Percentiles rank a stretch among this genome's conserved stretches.
Conservation (phyloP, 129 eudicot species). For the carrot (Daucus carota) region DNA sequence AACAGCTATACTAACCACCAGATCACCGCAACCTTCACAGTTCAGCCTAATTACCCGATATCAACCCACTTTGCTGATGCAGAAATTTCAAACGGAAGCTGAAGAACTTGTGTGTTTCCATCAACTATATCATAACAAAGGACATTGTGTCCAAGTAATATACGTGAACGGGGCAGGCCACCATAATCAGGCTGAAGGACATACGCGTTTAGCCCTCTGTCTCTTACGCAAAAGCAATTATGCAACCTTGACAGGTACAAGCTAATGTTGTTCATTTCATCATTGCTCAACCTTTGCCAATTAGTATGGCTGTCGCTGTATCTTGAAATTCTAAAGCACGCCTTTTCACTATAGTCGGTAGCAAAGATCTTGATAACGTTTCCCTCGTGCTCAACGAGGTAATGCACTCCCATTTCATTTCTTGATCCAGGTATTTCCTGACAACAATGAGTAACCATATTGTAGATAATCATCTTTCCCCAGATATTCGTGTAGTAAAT, state of each 20-base stretch:
- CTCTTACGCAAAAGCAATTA: neutral
- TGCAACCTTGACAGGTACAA: neutral
- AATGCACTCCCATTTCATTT: neutral
- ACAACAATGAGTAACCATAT: neutral
- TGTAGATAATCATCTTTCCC: conserved; percentile 8
- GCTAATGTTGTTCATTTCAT: conserved; percentile 5
- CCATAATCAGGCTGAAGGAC: conserved; percentile 1
- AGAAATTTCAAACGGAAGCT: neutral
- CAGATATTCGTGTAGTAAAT: neutral
- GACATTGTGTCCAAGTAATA: neutral
- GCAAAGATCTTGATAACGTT: neutral
- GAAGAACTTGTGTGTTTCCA: neutral
- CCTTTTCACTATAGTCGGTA: neutral
- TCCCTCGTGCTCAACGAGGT: neutral
- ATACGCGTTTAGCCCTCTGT: neutral
- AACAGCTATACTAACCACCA: neutral
- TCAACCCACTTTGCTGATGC: conserved; percentile 8
- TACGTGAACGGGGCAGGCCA: neutral
- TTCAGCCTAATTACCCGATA: neutral
- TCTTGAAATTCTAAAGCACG: neutral
- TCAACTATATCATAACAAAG: neutral
- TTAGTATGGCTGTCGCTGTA: neutral
- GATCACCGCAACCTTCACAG: neutral
- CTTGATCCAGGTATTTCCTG: neutral
- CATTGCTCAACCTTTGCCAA: neutral